Percentiles rank a stretch among this genome's conserved stretches.
These are phyloP conservation scores for Lachnellula occidentalis DNA, from an alignment of 2,329 filamentous ascomycete species.

Conservation along the genomic window DNA sequence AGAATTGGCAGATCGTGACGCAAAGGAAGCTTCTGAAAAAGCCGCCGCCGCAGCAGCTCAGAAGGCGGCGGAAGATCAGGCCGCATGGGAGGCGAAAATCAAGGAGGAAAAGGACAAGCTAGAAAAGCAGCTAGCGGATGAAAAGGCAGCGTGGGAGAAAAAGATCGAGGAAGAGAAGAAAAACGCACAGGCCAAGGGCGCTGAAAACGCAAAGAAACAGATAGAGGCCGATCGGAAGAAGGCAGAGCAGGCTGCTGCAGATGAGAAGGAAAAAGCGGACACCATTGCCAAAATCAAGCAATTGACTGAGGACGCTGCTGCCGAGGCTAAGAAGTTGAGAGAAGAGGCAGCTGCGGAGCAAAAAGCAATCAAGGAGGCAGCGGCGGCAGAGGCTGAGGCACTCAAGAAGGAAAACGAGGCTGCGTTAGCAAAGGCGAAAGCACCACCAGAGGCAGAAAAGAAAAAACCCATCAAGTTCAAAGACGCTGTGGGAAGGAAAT, in stretches of 20 bases:
- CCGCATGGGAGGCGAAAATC: conserved; percentile 6
- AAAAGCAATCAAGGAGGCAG: conserved; percentile 6
- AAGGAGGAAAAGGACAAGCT: conserved; percentile 8
- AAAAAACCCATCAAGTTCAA: conserved; percentile 51
- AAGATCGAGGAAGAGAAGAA: conserved; percentile 12
- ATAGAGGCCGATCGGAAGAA: conserved; percentile 9
- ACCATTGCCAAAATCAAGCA: conserved; percentile 3
- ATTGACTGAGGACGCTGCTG: conserved; percentile 4
- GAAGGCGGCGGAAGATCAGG: conserved; percentile 31
- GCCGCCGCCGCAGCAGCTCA: conserved; percentile 35
- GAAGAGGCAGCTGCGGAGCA: conserved; percentile 8
- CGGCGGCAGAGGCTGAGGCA: conserved; percentile 1
- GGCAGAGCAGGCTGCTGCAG: conserved; percentile 6
- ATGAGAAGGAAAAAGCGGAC: conserved; percentile 4
- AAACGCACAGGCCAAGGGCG: conserved; percentile 8
- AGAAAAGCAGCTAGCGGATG: conserved; percentile 1
- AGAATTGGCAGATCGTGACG: conserved; percentile 41
- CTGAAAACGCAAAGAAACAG: conserved; percentile 10
- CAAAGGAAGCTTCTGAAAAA: conserved; percentile 36
- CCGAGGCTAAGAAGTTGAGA: conserved; percentile 8
- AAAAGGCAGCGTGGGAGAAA: conserved; percentile 8
- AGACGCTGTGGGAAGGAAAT: conserved; percentile 86
- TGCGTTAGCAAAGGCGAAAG: neutral
- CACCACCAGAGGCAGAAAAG: conserved; percentile 2
- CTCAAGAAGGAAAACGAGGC: conserved; percentile 2